These are phyloP conservation scores for Trichophyton verrucosum DNA, from an alignment of 2,329 filamentous ascomycete genomes.

Conservation along the genomic window DNA sequence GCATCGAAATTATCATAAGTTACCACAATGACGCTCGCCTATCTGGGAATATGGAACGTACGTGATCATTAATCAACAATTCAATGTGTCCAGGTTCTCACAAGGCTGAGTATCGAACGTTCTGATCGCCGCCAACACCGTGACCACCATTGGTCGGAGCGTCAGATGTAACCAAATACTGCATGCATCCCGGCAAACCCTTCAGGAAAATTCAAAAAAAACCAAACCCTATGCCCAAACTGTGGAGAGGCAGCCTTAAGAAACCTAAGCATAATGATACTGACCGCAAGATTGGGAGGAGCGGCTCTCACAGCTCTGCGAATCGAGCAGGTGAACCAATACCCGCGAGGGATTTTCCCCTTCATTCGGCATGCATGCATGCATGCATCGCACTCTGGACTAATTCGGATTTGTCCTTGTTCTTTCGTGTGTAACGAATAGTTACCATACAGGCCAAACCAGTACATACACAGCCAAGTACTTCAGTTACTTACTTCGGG, in stretches of 20 bases:
- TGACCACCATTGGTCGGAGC: neutral
- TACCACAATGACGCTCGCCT: neutral
- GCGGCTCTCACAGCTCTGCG: neutral
- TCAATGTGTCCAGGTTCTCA: neutral
- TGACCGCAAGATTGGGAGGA: neutral
- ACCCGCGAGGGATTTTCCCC: neutral
- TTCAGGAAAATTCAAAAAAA: neutral
- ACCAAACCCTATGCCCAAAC: neutral
- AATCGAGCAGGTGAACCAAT: neutral
- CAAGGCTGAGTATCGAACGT: conserved; percentile 1
- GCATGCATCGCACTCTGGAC: neutral
- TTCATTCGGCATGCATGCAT: neutral
- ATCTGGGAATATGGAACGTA: neutral
- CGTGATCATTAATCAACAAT: conserved; percentile 4
- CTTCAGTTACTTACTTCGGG: neutral
- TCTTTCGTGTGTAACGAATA: neutral
- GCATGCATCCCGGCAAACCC: neutral
- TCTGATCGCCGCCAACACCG: neutral
- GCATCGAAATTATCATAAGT: neutral
- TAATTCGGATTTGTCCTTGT: neutral
- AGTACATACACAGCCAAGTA: neutral
- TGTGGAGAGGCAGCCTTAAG: neutral
- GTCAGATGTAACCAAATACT: neutral
- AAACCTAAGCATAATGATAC: neutral
- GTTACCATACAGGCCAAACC: neutral